A percentile compares a stretch with the other conserved stretches of the same genome.
Conservation (phyloP, 257 asterid species). For the Solanum ahanhuiri region DNA sequence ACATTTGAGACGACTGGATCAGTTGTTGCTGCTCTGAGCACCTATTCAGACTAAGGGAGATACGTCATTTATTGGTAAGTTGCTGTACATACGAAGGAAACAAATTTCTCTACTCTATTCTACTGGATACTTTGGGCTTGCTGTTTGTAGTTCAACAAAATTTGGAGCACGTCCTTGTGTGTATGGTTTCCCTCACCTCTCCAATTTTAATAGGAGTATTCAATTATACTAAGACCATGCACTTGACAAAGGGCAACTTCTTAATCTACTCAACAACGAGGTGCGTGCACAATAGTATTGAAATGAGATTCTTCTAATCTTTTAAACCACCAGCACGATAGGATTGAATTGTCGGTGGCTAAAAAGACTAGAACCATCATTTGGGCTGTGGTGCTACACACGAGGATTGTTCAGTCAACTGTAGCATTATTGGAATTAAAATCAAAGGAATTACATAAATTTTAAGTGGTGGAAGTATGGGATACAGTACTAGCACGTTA, state of each 20-base stretch:
- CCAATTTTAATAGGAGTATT: background rate
- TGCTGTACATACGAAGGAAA: background rate
- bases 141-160: background rate
- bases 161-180: background rate
- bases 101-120: background rate
- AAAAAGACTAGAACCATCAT: background rate
- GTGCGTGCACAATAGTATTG: background rate
- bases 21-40: constrained; percentile 84
- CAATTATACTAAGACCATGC: background rate
- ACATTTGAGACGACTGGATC: constrained; percentile 82
- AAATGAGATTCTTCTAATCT: background rate
- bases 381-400: background rate
- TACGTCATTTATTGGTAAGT: background rate
- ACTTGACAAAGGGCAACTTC: background rate
- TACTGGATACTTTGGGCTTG: background rate
- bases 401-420: background rate
- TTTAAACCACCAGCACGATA: background rate
- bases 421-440: background rate
- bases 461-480: background rate
- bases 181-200: background rate
- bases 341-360: background rate
- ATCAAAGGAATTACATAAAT: background rate
- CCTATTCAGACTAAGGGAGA: constrained; percentile 45
- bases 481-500: background rate
- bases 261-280: background rate